Conservation (phyloP, 139 green algal genomes). For the Picochlorum costavermella region DNA sequence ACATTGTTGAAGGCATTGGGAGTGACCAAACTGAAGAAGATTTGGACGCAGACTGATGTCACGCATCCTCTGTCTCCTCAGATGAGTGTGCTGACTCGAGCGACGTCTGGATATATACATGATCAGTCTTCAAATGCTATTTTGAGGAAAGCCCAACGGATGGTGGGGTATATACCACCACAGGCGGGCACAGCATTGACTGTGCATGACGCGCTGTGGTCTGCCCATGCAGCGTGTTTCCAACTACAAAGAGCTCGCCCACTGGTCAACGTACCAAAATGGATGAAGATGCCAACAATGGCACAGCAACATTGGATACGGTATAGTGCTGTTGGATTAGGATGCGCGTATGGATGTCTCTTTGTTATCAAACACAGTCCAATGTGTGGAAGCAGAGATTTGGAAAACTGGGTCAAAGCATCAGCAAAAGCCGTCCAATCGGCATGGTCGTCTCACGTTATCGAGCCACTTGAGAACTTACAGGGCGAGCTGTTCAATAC, state of each 20-base stretch:
- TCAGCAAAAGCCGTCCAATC: constrained; percentile 10
- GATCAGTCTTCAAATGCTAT: no score
- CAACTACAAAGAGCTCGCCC: not conserved
- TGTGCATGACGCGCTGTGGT: not conserved
- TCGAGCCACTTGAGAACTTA: constrained; percentile 50
- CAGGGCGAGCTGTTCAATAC: constrained; percentile 73
- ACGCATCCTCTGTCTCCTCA: not conserved
- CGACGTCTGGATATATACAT: no score
- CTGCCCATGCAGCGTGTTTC: not conserved
- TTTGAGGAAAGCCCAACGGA: no score
- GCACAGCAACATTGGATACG: constrained; percentile 67
- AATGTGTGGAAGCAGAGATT: constrained; percentile 62
- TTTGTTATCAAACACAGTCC: constrained; percentile 63
- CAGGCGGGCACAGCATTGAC: not conserved
- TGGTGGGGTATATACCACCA: no score
- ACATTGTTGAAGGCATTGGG: constrained; percentile 6
- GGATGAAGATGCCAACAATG: constrained; percentile 29
- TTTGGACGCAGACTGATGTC: constrained; percentile 1
- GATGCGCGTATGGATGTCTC: constrained; percentile 16
- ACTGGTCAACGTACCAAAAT: constrained; percentile 32
- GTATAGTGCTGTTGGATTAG: constrained; percentile 24
- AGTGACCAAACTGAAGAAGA: constrained; percentile 1
- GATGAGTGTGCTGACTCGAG: no score
- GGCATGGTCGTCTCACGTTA: constrained; percentile 44
- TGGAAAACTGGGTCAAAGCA: constrained; percentile 48